phyloP scores from a whole-genome alignment of 805 yeast genomes.

The Debaryomyces prosopidis region DNA sequence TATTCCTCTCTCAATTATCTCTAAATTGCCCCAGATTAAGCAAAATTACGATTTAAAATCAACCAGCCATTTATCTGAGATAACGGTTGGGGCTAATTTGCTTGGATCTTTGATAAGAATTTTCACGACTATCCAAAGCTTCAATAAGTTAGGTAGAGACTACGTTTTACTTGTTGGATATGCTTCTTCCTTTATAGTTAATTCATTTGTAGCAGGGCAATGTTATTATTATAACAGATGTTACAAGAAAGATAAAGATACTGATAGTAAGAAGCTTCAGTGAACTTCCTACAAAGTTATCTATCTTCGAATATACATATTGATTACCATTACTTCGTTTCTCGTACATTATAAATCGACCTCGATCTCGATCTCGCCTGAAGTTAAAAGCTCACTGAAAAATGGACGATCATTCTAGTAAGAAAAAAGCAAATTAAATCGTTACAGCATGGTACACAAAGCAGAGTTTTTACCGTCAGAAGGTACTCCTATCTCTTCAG shows the following conservation, averaged over 20 bases:
- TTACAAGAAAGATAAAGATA: neutral
- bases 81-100: slow-evolving; percentile 43
- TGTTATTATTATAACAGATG: slow-evolving; percentile 20
- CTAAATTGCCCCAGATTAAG: slow-evolving; percentile 42
- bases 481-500: slow-evolving; percentile 65
- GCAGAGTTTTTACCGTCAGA: slow-evolving; percentile 67
- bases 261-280: neutral
- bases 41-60: slow-evolving; percentile 34
- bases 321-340: no score
- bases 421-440: no score
- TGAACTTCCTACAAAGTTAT: neutral
- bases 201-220: slow-evolving; percentile 38
- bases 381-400: no score
- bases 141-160: slow-evolving; percentile 28
- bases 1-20: slow-evolving; percentile 38
- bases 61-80: slow-evolving; percentile 35
- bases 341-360: no score
- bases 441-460: slow-evolving; percentile 52
- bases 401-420: no score
- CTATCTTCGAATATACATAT: no score
- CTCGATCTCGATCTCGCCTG: no score
- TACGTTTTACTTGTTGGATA: slow-evolving; percentile 41
- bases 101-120: slow-evolving; percentile 40
- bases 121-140: slow-evolving; percentile 38
- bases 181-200: slow-evolving; percentile 32